Percentiles rank a stretch among this genome's conserved stretches.
Conservation (phyloP, 495 filamentous ascomycete species). For the Talaromyces ruber region DNA sequence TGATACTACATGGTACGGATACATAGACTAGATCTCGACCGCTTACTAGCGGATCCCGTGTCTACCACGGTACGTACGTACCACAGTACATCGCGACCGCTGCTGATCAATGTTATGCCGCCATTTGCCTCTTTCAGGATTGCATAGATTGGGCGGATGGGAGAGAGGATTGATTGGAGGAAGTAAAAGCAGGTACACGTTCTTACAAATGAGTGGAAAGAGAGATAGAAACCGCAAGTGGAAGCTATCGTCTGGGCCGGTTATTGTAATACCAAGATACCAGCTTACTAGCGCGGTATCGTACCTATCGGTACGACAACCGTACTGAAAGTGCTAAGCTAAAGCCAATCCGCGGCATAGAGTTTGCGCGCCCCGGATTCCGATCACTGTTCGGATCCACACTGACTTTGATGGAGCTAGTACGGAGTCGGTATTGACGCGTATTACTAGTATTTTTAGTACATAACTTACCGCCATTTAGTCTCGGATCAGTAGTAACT, state of each 20-base stretch:
- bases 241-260: neutral
- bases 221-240: neutral
- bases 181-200: neutral
- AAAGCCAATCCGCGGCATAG: neutral
- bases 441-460: neutral
- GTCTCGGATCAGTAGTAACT: no score
- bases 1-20: neutral
- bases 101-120: neutral
- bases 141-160: neutral
- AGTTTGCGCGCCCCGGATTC: slow-evolving; percentile 3
- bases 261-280: neutral
- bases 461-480: neutral
- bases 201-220: neutral
- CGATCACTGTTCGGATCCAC: neutral
- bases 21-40: neutral
- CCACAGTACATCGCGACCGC: neutral
- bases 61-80: neutral
- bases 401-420: neutral
- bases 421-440: neutral
- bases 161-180: neutral
- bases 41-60: neutral
- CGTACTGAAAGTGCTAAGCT: neutral
- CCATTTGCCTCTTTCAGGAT: neutral
- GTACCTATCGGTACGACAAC: neutral
- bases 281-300: neutral